Conservation (phyloP, 108 stramenopile genomes). For the Parmales sp. region DNA sequence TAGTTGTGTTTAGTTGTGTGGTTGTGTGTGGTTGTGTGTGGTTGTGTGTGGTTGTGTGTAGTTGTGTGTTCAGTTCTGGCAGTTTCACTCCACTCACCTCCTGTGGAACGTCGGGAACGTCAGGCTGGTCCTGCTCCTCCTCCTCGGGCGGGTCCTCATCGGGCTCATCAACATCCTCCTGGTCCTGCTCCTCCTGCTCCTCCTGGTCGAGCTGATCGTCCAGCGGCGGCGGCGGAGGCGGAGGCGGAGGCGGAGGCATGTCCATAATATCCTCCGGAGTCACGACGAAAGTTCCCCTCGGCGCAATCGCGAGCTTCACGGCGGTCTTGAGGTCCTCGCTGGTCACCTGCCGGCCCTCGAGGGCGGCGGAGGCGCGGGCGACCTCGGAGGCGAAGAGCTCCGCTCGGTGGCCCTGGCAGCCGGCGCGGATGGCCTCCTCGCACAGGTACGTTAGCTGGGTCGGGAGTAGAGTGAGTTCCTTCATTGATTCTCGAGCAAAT, state of each 20-base stretch:
- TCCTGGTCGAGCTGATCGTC: conserved; percentile 63
- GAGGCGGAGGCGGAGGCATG: conserved; percentile 76
- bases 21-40: too few species aligned
- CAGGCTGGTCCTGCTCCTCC: conserved; percentile 52
- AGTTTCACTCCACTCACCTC: too few species aligned
- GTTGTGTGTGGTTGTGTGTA: too few species aligned
- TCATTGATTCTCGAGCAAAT: conserved; percentile 82
- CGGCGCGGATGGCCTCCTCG: conserved; percentile 87
- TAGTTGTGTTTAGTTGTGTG: too few species aligned
- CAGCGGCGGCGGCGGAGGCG: conserved; percentile 75
- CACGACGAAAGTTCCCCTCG: conserved; percentile 83
- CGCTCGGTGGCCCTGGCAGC: conserved; percentile 89
- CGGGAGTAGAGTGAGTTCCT: conserved; percentile 58
- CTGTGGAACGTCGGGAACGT: conserved; percentile 79
- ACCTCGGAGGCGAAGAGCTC: conserved; percentile 90
- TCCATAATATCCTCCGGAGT: conserved; percentile 68
- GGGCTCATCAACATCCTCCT: conserved; percentile 64
- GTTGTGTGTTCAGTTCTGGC: too few species aligned
- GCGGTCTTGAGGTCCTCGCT: conserved; percentile 74
- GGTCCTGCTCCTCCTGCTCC: conserved; percentile 41
- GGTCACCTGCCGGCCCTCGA: conserved; percentile 78
- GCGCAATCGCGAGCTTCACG: conserved; percentile 90
- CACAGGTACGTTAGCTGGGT: conserved; percentile 90
- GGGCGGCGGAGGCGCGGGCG: conserved; percentile 76
- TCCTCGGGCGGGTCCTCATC: conserved; percentile 73